Evolutionary conservation across 768 basidiomycete species (phyloP), one percentile per base, ranked within the genome.

Genomic region (Stropharia rugosoannulata): DNA sequence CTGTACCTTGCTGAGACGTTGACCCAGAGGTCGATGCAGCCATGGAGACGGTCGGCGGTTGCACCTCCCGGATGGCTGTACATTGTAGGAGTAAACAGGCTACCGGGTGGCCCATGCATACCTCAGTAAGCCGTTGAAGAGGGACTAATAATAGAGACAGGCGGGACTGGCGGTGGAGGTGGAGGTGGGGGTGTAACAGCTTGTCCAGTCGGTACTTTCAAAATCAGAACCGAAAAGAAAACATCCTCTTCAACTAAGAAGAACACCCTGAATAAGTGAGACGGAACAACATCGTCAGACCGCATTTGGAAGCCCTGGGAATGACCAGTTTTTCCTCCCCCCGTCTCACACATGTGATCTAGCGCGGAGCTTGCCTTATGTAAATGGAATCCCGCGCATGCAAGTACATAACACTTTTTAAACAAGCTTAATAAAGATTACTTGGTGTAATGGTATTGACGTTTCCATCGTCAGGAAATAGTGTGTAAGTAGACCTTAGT

Each of bases 211-310:
- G 0, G 92, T 93, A 60, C 87, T 90, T 59, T 85, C 89, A 64
- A 95, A 94, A 67, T 94, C 92, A 9, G 88, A 90, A 60, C 80
- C 90, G 56, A 92, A 90, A n/a, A n/a, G n/a, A n/a, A n/a, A 7
- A 87, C 67, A 63, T 93, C 91, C 60, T 89, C 85, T 67, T 95
- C 92, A 49, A 90, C 92, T 91, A 63, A 42, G 51, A 3, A 16
- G 16, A 42, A 51, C 38, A 8, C 18, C 37, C 41, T 52, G 27
- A 10, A 51, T 62, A 19, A 59, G 57, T 62, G 49, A 63, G 60
- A 54, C 44, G 46, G 13, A n/a, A n/a, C n/a, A n/a, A n/a, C n/a
- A n/a, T n/a, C n/a, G n/a, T n/a, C n/a, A n/a, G n/a, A n/a, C n/a
- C n/a, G n/a, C n/a, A n/a, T n/a, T n/a, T n/a, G n/a, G n/a, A n/a